Conservation (phyloP, 352 stramenopile genomes). For the Blastocystis sp. region DNA sequence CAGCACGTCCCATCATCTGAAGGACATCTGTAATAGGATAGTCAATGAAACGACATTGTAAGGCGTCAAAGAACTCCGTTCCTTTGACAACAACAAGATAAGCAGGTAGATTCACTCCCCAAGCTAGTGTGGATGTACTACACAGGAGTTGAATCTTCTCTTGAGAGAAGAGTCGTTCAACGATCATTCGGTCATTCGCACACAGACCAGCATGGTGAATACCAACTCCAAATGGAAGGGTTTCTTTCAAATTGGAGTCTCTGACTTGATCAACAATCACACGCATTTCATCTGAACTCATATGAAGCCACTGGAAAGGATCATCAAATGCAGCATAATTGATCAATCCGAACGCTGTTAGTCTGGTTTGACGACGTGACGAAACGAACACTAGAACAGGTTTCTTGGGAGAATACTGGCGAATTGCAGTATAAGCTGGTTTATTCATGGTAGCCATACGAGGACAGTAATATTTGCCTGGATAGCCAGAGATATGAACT, state of each 20-base stretch:
- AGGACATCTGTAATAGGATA: conserved; percentile 93
- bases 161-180: conserved; percentile 88
- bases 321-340: conserved; percentile 79
- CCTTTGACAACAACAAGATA: conserved; percentile 95
- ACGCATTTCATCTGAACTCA: conserved; percentile 80
- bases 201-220: conserved; percentile 87
- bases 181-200: conserved; percentile 79
- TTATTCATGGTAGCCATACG: conserved; percentile 99
- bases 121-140: conserved; percentile 82
- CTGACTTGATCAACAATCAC: conserved; percentile 78
- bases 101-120: conserved; percentile 76
- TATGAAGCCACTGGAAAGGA: conserved; percentile 84
- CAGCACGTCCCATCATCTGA: conserved; percentile 93
- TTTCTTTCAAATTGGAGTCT: conserved; percentile 85
- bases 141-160: conserved; percentile 87
- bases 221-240: conserved; percentile 90
- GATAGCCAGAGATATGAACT: conserved; percentile 83
- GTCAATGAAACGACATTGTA: conserved; percentile 85
- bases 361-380: conserved; percentile 88
- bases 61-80: conserved; percentile 90
- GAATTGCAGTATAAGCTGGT: conserved; percentile 90
- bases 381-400: conserved; percentile 93
- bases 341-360: conserved; percentile 93
- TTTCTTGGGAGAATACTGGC: conserved; percentile 83
- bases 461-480: conserved; percentile 83